Evolutionary conservation across 768 basidiomycete species (phyloP).

Genomic region (Suillus americanus): DNA sequence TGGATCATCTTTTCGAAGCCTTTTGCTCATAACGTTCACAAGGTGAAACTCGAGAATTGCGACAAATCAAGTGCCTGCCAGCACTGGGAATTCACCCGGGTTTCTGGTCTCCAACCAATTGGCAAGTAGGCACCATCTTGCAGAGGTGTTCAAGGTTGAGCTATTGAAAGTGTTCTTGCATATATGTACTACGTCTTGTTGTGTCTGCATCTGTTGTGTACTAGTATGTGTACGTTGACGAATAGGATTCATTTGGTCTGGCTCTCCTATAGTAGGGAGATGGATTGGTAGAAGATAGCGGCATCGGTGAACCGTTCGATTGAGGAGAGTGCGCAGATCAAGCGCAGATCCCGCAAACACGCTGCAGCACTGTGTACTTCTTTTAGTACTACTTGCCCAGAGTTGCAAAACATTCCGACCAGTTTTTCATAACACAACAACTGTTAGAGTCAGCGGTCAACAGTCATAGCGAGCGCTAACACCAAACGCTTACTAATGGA

Average conservation of each 20-base stretch:
- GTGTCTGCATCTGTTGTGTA: background rate
- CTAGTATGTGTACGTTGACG: background rate
- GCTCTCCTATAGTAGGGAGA: background rate
- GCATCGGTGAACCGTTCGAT: too few relatives aligned
- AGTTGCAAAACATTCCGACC: too few relatives aligned
- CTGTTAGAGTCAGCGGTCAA: too few relatives aligned
- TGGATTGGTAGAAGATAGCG: background rate
- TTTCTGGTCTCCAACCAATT: background rate
- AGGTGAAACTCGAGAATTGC: background rate
- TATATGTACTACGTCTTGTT: background rate
- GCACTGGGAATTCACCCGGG: background rate
- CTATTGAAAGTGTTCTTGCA: background rate
- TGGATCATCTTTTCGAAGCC: background rate
- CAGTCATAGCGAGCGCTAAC: too few relatives aligned
- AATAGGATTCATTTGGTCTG: background rate
- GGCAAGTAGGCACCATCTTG: background rate
- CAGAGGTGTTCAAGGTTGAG: background rate
- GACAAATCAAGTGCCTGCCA: background rate
- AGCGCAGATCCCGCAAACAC: too few relatives aligned
- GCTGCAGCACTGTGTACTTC: too few relatives aligned
- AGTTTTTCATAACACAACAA: too few relatives aligned
- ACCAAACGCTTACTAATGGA: too few relatives aligned
- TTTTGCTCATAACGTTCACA: background rate
- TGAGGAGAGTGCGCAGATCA: too few relatives aligned
- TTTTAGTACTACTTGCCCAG: too few relatives aligned